phyloP scores from a whole-genome alignment of 106 monocot species.

The Acorus gramineus region DNA sequence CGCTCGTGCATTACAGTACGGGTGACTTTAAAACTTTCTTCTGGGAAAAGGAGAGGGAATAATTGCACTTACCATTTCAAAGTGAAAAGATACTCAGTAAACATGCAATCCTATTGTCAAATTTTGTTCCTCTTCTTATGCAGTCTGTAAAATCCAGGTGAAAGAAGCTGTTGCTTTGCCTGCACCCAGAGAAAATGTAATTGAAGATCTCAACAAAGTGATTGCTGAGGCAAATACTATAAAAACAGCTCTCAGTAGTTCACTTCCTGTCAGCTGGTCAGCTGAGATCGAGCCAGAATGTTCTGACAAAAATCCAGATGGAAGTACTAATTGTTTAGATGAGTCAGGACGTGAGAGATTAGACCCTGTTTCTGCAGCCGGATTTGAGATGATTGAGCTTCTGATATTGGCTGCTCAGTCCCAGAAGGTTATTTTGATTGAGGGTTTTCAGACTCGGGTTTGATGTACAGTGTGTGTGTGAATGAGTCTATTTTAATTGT shows the following conservation, averaged over 20 bases:
- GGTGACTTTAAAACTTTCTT: no score
- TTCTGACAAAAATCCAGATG: constrained; percentile 28
- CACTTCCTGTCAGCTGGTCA: constrained; percentile 74
- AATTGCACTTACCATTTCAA: no score
- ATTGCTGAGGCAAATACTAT: constrained; percentile 45
- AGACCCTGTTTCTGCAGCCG: constrained; percentile 36
- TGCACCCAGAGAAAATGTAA: constrained; percentile 9
- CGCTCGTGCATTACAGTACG: no score
- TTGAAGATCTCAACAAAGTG: constrained; percentile 31
- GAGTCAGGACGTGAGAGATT: constrained; percentile 23
- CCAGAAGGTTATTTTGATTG: constrained; percentile 20
- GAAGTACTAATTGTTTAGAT: constrained; percentile 13
- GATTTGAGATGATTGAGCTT: constrained; percentile 75
- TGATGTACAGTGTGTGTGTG: no score
- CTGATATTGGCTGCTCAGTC: constrained; percentile 52
- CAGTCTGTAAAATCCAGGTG: constrained; percentile 20
- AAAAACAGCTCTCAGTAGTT: constrained; percentile 40
- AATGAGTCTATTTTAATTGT: no score
- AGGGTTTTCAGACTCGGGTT: background rate
- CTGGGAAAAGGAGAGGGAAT: no score
- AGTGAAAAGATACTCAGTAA: no score
- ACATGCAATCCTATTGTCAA: no score
- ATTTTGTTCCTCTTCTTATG: no score
- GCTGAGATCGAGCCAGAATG: constrained; percentile 20
- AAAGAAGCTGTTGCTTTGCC: constrained; percentile 23